Evolutionary conservation across 1,284 basidiomycete genomes (phyloP), one percentile per base, ranked within the genome.

Genomic region (Tremellales sp.): DNA sequence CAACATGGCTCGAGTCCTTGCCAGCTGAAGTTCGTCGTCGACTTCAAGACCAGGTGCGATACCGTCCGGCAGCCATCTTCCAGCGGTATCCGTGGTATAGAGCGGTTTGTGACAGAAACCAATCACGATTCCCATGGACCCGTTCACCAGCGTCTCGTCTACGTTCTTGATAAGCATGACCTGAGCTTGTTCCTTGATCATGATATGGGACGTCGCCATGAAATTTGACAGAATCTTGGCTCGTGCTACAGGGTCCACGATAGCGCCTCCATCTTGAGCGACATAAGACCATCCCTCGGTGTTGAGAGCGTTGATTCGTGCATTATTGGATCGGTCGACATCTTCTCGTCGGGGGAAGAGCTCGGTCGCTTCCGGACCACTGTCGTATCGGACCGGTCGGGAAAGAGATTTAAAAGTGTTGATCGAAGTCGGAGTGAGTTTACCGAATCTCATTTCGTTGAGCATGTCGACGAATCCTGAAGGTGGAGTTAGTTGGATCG

Each of bases 311-410:
- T 56, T 57, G 55, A 95, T 79, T 16, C 89, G 83, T 3, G 65
- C 64, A 14, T 63, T 63, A 70, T 97, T 97, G 5, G 89, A 81
- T 19, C 70, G 69, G 33, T 91, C 86, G 16, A 75, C 93, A 51
- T 97, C 87, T 36, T 89, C 82, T 40, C 94, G 82, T 3, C 83
- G 81, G 9, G 94, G 91, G 70, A 84, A 90, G 81, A 93, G 74
- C 66, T 90, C 87, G 13, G 88, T 91, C 4, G 89, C 83, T 41
- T 80, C 81, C 32, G 91, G 80, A 0, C 82, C 83, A 59, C 90
- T 86, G 8, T 75, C 74, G 57, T 87, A 87, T 5, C 33, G 12
- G 18, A 73, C 57, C 10, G 58, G 54, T 14, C 87, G 77, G 3
- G 78, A 75, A 6, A 94, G 74, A 1, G 70, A 63, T 45, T 74